These are phyloP conservation scores for Sugiyamaella qingdaonensis DNA, from an alignment of 805 yeast genomes.

Conservation along the genomic window DNA sequence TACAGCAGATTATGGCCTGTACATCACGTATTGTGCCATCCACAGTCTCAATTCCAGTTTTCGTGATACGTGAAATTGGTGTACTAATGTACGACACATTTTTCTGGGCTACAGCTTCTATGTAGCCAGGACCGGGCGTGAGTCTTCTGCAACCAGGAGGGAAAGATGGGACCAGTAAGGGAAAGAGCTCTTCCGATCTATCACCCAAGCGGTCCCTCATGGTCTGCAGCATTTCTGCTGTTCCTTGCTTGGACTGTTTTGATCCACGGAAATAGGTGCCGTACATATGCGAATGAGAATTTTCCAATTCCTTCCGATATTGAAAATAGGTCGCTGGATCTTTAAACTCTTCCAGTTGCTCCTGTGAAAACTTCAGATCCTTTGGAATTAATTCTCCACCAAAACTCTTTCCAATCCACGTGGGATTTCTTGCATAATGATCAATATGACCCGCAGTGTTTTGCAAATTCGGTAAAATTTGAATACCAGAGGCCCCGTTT, in stretches of 20 bases:
- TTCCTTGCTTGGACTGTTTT: not conserved
- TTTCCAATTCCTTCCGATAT: slow-evolving; percentile 26
- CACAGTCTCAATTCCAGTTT: slow-evolving; percentile 15
- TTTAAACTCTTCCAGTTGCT: not conserved
- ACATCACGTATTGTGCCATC: slow-evolving; percentile 27
- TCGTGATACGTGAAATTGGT: slow-evolving; percentile 19
- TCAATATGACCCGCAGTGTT: slow-evolving; percentile 24
- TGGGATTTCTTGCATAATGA: slow-evolving; percentile 23
- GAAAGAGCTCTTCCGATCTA: slow-evolving; percentile 9
- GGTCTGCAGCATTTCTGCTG: not conserved
- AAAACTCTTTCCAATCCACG: slow-evolving; percentile 19
- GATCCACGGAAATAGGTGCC: slow-evolving; percentile 14
- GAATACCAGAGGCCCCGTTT: slow-evolving; percentile 34
- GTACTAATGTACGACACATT: slow-evolving; percentile 20
- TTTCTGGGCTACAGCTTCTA: slow-evolving; percentile 19
- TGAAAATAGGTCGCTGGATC: slow-evolving; percentile 17
- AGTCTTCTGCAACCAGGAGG: slow-evolving; percentile 24
- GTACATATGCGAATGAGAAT: slow-evolving; percentile 4
- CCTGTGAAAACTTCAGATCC: not conserved
- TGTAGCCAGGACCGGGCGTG: slow-evolving; percentile 25
- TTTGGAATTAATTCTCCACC: slow-evolving; percentile 16
- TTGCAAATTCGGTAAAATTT: slow-evolving; percentile 23
- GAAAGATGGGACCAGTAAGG: slow-evolving; percentile 22
- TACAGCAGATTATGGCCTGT: slow-evolving; percentile 16
- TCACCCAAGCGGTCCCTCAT: slow-evolving; percentile 9